Conservation (phyloP, 352 stramenopile species). For the Phytophthora chlamydospora region DNA sequence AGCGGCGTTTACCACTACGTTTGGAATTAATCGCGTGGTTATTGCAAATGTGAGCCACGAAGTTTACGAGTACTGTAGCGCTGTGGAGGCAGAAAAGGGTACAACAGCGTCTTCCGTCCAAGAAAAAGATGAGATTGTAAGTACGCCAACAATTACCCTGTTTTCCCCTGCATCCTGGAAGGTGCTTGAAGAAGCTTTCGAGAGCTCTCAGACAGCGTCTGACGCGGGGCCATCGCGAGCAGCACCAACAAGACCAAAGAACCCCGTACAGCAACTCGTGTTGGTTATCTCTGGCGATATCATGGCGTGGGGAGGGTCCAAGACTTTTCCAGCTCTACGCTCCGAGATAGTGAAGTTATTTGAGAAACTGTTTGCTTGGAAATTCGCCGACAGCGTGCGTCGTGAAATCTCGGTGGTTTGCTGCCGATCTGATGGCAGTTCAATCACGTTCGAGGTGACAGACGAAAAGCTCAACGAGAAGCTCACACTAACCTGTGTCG, state of each 20-base stretch:
- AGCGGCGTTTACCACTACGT: conserved; percentile 46
- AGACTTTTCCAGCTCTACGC: conserved; percentile 43
- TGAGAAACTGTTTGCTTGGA: conserved; percentile 78
- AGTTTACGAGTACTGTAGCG: conserved; percentile 37
- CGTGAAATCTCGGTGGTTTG: conserved; percentile 56
- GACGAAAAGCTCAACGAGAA: conserved; percentile 70
- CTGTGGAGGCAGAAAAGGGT: conserved; percentile 8
- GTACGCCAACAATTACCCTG: conserved; percentile 30
- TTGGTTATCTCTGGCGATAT: conserved; percentile 60
- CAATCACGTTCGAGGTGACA: conserved; percentile 54
- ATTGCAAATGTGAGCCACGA: conserved; percentile 67
- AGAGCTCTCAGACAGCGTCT: conserved; percentile 1
- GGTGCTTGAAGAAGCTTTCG: conserved; percentile 59
- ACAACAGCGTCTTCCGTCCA: neutral
- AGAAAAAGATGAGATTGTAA: conserved; percentile 18
- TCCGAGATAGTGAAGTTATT: conserved; percentile 56
- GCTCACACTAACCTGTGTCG: conserved; percentile 51
- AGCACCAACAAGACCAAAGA: conserved; percentile 21
- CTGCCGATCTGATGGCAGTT: conserved; percentile 35
- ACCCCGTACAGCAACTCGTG: conserved; percentile 58
- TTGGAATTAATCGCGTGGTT: conserved; percentile 58
- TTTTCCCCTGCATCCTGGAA: conserved; percentile 71
- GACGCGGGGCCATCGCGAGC: conserved; percentile 1
- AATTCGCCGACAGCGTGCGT: conserved; percentile 37
- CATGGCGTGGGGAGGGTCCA: conserved; percentile 42